Evolutionary conservation across 148 eudicot genomes (phyloP), one percentile per base, ranked within the genome.

Genomic region (Simmondsia chinensis): DNA sequence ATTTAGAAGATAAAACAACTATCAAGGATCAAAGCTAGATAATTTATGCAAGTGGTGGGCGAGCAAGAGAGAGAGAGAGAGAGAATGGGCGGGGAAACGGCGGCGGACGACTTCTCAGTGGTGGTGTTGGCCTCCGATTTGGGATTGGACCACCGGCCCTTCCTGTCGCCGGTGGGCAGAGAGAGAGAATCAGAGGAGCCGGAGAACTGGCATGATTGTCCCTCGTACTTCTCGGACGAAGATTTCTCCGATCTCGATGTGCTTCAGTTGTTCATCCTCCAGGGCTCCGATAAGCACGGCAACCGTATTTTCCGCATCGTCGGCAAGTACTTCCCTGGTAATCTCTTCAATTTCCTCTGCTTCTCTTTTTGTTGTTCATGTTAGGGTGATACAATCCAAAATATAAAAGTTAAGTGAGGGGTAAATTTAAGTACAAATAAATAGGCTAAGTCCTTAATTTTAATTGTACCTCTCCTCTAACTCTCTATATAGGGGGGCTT

Each of bases 281-380:
- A 48, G 11, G 97, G 80, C 7, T 65, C 61, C 15, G 97, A 89
- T 40, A 85, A 67, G 20, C 35, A 65, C 42, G 93, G 93, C 44
- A 67, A 73, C 31, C 97, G 85, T 8, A 81, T 89, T 43, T 42
- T 85, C 26, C 88, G 93, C 10, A 66, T 89, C 66, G 72, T 89
- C 39, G 97, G 97, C 15, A 89, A 79, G 42, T 72, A 46, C 65
- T 89, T 79, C 22, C 97, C 97, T 3, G 97, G 97, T 89, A 75
- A 29, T 9, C 2, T 30, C 34, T 21, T 28, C 9, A 5, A 4
- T 28, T 28, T 28, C 6, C 31, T 28, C 31, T 28, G 31, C 31
- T 28, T 28, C 31, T 28, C 9, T 28, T 28, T 28, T 28, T 28
- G 5, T 28, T 28, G 31, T 28, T 28, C 6, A 9, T 28, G 5